Base-by-base conservation (phyloP, 106 monocot genomes). In the Dendrobium huoshanense region DNA sequence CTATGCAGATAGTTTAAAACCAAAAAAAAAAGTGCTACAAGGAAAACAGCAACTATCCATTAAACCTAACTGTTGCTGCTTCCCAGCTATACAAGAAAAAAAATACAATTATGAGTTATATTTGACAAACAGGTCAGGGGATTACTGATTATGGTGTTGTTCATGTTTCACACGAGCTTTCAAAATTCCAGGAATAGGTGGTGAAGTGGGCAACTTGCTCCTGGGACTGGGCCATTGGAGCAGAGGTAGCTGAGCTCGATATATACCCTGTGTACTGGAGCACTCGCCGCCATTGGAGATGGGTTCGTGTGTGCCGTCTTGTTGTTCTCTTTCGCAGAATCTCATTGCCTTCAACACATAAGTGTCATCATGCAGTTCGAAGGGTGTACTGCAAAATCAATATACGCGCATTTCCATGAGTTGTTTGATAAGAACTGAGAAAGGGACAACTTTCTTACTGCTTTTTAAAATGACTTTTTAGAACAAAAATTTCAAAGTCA, bases 281-380 rank as follows among this genome's bases (percentile, higher is more conserved):
- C 81, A 80, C 79, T 93, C 93, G 0, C 86, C 92, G 77, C 83
- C 86, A 75, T 87, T 78, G 20, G 83, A 75, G 55, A 8, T 77
- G 3, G 83, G 81, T 7, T 89, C 92, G 29, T 51, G 72, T 41
- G 78, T 67, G 44, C 79, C 87, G 9, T 87, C 86, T 29, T 80
- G 79, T 10, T 80, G 79, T 72, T 89, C 92, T 79, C 81, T 80
- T 37, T 89, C 93, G 29, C 88, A 85, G 72, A 88, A 86, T 83
- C 94, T 87, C 97, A 98, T 94, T 76, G 89, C 92, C 82, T 94
- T 98, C 11, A 98, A 87, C 24, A 98, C 94, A 77, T 87, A 94
- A 0, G 92, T 81, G 83, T 98, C 94, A 75, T 98, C 94, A 41
- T 94, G 97, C 80, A 98, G 81, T 83, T 98, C 89, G 80, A 98